Evolutionary conservation across 371 early-diverging fungal genomes (phyloP), one percentile per base, ranked within the genome.

Genomic region (Saksenaea vasiformis): DNA sequence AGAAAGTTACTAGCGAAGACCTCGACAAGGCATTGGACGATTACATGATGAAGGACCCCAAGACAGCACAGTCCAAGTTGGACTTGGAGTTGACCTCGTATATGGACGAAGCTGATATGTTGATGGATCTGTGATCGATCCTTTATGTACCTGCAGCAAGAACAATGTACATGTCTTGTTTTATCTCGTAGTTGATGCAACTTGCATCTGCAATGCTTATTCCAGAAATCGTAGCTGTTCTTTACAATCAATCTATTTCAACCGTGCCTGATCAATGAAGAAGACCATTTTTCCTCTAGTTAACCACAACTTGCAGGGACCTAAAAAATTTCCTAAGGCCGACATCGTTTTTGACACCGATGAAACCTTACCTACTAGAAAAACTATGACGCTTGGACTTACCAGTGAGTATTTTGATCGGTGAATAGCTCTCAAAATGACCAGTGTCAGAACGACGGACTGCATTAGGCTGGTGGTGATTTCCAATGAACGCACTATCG

Each of bases 1-100:
- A 58, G 61, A 14, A 27, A 26, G 17, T 67, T 19, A 66, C 81
- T 4, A 69, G 70, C 1, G 70, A 75, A 27, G 74, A 76, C 27
- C 68, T 81, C 5, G 81, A 81, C 57, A 78, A 65, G 57, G 69
- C 74, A 2, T 62, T 81, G 56, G 81, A 81, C 47, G 64, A 65
- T 19, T 81, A 81, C 28, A 81, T 81, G 81, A 76, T 82, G 78
- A 82, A 82, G 55, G 82, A 82, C 26, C 73, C 79, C 19, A 77
- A 77, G 58, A 70, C 78, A 7, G 79, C 79, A 19, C 78, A 79
- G 54, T 67, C 76, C 9, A 76, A 68, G 59, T 39, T 82, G 22
- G 82, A 82, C 64, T 79, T 62, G 39, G 79, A 82, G 62, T 58
- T 82, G 2, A 69, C 55, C 24, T 56, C 68, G 26, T 82, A 82